phyloP scores from a whole-genome alignment of 257 asterid species.

The Penstemon eatonii region DNA sequence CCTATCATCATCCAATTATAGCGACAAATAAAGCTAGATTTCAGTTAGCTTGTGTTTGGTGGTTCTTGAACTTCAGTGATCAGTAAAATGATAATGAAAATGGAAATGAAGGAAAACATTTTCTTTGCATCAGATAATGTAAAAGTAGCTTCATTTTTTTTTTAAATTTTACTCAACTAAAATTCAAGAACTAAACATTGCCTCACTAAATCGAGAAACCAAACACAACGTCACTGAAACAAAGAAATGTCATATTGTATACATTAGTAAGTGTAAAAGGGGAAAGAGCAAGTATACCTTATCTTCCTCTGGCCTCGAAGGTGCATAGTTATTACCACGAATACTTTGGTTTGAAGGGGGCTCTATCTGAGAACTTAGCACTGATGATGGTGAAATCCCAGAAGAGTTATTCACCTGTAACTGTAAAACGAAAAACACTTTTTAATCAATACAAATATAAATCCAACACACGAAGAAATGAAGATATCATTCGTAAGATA shows the following conservation, averaged over 20 bases:
- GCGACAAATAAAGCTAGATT: neutral
- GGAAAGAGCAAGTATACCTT: constrained; percentile 44
- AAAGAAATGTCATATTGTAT: neutral
- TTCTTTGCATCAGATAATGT: too few species aligned
- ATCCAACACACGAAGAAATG: neutral
- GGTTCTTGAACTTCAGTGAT: too few species aligned
- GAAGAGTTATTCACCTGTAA: constrained; percentile 61
- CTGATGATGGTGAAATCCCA: constrained; percentile 58
- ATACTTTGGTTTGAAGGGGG: constrained; percentile 99
- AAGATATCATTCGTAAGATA: neutral
- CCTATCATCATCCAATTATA: neutral
- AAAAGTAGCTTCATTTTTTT: too few species aligned
- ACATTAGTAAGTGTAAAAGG: neutral
- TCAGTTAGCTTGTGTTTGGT: too few species aligned
- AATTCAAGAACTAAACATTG: too few species aligned
- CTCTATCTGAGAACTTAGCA: constrained; percentile 62
- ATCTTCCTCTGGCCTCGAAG: constrained; percentile 59
- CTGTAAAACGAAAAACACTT: neutral
- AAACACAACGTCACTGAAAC: neutral
- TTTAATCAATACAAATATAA: neutral
- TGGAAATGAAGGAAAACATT: too few species aligned
- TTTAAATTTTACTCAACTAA: too few species aligned
- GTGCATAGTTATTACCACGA: constrained; percentile 41
- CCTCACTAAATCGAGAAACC: too few species aligned
- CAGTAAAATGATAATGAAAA: too few species aligned